These are phyloP conservation scores for Colletotrichum musae DNA, from an alignment of 2,329 filamentous ascomycete species.

Conservation along the genomic window DNA sequence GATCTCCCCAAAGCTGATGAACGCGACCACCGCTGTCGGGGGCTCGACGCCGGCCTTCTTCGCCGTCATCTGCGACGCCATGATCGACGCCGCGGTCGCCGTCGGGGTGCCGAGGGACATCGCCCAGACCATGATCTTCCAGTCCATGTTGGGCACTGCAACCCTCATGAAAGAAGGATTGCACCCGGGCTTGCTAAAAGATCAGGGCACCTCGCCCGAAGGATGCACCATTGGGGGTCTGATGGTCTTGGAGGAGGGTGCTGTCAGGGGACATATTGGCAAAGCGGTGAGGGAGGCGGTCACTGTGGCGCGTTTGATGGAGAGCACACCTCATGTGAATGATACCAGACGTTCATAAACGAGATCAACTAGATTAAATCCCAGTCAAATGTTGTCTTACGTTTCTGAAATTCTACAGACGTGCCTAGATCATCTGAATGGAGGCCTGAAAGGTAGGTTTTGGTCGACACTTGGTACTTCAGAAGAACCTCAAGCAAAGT, in stretches of 20 bases:
- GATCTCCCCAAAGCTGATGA: conserved; percentile 66
- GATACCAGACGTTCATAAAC: conserved; percentile 49
- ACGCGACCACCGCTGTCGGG: conserved; percentile 71
- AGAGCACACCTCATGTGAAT: conserved; percentile 55
- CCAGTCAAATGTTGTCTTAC: no score
- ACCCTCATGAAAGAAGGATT: conserved; percentile 66
- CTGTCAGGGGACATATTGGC: conserved; percentile 60
- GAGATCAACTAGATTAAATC: neutral
- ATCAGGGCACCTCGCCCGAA: conserved; percentile 72
- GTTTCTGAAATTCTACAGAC: no score
- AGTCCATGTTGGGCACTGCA: conserved; percentile 71
- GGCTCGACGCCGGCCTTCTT: conserved; percentile 74
- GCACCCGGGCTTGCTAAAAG: conserved; percentile 69
- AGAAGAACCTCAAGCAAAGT: no score
- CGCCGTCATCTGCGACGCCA: conserved; percentile 69
- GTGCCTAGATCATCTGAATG: no score
- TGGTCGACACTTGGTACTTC: no score
- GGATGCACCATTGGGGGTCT: conserved; percentile 74
- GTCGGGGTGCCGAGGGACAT: conserved; percentile 70
- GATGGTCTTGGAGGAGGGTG: conserved; percentile 71
- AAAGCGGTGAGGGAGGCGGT: conserved; percentile 62
- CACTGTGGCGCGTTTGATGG: conserved; percentile 60
- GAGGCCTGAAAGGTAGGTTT: no score
- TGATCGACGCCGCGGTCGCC: conserved; percentile 72
- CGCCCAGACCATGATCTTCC: conserved; percentile 71